Percentiles rank a stretch among this genome's conserved stretches.
phyloP scores from a whole-genome alignment of 2,329 filamentous ascomycete species.

The Mycosphaerella arachidis region DNA sequence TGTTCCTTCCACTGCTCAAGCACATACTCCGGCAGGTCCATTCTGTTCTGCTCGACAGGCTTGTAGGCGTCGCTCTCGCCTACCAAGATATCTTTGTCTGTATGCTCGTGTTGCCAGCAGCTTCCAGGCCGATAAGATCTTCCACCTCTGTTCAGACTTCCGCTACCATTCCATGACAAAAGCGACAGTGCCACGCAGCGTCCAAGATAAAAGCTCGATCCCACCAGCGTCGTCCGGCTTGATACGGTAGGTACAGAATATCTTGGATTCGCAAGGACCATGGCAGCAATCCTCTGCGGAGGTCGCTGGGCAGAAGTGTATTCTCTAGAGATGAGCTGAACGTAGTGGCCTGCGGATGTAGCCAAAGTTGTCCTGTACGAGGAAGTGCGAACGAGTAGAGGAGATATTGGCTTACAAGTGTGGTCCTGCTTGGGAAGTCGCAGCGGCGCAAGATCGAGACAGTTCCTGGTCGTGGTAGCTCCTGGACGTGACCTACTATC shows the following conservation, averaged over 20 bases:
- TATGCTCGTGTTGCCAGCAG: not conserved
- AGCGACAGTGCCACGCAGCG: constrained; percentile 59
- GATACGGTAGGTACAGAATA: constrained; percentile 31
- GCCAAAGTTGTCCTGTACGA: constrained; percentile 42
- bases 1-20: not conserved
- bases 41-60: not conserved
- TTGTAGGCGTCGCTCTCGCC: not conserved
- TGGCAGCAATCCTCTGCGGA: constrained; percentile 44
- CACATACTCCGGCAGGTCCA: not conserved
- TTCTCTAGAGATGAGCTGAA: constrained; percentile 41
- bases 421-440: constrained; percentile 24
- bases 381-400: constrained; percentile 29
- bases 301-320: constrained; percentile 52
- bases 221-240: constrained; percentile 20
- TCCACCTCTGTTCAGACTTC: constrained; percentile 40
- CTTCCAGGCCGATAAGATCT: not conserved
- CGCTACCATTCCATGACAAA: constrained; percentile 54
- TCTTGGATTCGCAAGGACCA: constrained; percentile 43
- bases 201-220: constrained; percentile 47
- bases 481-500: constrained; percentile 58
- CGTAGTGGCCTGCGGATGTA: constrained; percentile 57
- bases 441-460: constrained; percentile 23
- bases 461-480: constrained; percentile 45
- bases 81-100: not conserved
- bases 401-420: constrained; percentile 26